phyloP scores from a whole-genome alignment of 2,329 filamentous ascomycete genomes.

The Fusarium tricinctum region DNA sequence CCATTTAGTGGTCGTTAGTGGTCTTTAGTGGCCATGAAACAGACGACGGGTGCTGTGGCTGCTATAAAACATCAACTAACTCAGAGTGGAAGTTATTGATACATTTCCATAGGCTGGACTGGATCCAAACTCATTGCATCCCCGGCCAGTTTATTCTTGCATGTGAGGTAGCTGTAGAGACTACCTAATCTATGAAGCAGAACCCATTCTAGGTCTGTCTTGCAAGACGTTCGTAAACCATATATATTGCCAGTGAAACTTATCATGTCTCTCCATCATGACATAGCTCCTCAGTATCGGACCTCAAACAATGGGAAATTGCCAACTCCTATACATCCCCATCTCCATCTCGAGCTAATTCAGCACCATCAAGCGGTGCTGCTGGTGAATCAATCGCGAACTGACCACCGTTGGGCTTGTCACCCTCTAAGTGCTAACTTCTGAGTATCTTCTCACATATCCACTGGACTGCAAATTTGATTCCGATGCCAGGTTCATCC shows the following conservation, averaged over 20 bases:
- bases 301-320: background rate
- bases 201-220: background rate
- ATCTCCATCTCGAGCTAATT: conserved; percentile 11
- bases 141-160: background rate
- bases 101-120: no score
- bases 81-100: background rate
- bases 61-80: conserved; percentile 7
- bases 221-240: no score
- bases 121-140: background rate
- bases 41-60: conserved; percentile 17
- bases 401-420: conserved; percentile 12
- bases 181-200: background rate
- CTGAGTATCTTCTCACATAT: background rate
- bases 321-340: conserved; percentile 3
- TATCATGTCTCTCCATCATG: background rate
- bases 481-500: conserved; percentile 19
- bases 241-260: background rate
- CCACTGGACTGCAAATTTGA: conserved; percentile 9
- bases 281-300: background rate
- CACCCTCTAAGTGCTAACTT: conserved; percentile 5
- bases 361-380: conserved; percentile 11
- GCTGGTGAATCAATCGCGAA: conserved; percentile 25
- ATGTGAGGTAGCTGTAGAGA: background rate
- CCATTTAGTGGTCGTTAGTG: conserved; percentile 9
- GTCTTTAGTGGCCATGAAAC: conserved; percentile 11